Evolutionary conservation across 164 flowering plant species (phyloP).

Genomic region (Echeveria elegans): DNA sequence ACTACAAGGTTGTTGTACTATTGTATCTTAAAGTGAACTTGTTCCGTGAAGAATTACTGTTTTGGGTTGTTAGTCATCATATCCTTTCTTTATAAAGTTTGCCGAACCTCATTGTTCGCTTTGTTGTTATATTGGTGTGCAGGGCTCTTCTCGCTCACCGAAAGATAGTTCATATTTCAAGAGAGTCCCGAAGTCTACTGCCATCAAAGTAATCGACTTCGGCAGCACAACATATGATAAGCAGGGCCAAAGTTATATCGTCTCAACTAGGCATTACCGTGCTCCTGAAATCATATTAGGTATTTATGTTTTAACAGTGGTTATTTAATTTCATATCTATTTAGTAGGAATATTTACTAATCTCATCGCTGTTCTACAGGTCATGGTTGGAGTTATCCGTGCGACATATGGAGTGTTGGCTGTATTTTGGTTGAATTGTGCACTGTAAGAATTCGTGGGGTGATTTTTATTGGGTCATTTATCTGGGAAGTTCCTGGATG

Average conservation of each 20-base stretch:
- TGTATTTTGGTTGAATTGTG: constrained; percentile 91
- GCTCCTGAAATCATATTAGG: constrained; percentile 10
- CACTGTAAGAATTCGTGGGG: constrained; percentile 44
- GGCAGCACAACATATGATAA: constrained; percentile 8
- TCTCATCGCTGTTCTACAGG: constrained; percentile 28
- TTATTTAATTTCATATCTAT: too few relatives aligned
- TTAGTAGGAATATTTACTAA: too few relatives aligned
- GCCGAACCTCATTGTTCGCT: not conserved
- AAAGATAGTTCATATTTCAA: constrained; percentile 45
- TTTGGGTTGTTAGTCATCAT: not conserved
- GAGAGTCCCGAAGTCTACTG: constrained; percentile 6
- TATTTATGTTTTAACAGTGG: not conserved
- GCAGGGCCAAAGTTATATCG: constrained; percentile 5
- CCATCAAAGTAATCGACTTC: constrained; percentile 8
- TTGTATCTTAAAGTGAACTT: too few relatives aligned
- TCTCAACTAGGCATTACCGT: constrained; percentile 10
- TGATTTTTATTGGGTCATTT: not conserved
- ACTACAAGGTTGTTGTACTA: constrained; percentile 58
- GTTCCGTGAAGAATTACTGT: not conserved
- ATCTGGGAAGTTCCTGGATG: not conserved
- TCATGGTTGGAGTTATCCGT: constrained; percentile 91
- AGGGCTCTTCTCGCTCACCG: constrained; percentile 47
- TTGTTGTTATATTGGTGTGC: constrained; percentile 3
- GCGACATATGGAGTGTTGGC: constrained; percentile 94
- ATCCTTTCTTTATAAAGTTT: not conserved